phyloP scores from a whole-genome alignment of 106 monocot genomes.

The Dioscorea dumetorum region DNA sequence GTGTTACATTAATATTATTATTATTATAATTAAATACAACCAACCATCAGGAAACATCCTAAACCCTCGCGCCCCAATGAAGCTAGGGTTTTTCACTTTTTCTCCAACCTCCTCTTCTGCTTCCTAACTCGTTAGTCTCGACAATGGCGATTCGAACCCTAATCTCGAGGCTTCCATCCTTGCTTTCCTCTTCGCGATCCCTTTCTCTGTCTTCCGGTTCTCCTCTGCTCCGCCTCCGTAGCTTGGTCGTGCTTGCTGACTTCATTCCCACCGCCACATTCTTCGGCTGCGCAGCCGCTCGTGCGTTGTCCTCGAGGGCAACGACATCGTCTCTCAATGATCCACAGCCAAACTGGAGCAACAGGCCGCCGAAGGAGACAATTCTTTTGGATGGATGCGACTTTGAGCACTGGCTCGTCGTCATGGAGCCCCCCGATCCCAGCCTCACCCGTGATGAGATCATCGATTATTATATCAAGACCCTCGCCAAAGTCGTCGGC shows the following conservation, averaged over 20 bases:
- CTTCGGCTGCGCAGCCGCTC: neutral
- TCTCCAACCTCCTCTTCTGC: no score
- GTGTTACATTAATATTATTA: no score
- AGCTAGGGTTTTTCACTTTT: no score
- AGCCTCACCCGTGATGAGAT: constrained; percentile 66
- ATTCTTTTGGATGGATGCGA: constrained; percentile 92
- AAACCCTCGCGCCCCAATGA: no score
- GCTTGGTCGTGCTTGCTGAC: constrained; percentile 5
- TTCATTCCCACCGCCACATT: neutral
- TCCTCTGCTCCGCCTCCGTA: constrained; percentile 18
- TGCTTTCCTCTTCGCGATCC: constrained; percentile 6
- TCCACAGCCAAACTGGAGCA: constrained; percentile 87
- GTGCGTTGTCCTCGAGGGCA: constrained; percentile 50
- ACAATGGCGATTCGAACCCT: no score
- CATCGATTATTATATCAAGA: constrained; percentile 78
- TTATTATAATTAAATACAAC: no score
- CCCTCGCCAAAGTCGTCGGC: constrained; percentile 66
- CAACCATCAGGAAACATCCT: no score
- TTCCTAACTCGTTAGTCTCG: no score
- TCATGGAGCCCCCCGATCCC: constrained; percentile 72
- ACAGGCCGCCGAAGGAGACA: constrained; percentile 91
- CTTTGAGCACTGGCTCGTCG: constrained; percentile 97
- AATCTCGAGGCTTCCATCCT: neutral
- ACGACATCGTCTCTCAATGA: constrained; percentile 80
- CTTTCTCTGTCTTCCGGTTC: neutral